Percentiles rank a stretch among this genome's conserved stretches.
Conservation (phyloP, 495 filamentous ascomycete species). For the Aspergillus wentii region DNA sequence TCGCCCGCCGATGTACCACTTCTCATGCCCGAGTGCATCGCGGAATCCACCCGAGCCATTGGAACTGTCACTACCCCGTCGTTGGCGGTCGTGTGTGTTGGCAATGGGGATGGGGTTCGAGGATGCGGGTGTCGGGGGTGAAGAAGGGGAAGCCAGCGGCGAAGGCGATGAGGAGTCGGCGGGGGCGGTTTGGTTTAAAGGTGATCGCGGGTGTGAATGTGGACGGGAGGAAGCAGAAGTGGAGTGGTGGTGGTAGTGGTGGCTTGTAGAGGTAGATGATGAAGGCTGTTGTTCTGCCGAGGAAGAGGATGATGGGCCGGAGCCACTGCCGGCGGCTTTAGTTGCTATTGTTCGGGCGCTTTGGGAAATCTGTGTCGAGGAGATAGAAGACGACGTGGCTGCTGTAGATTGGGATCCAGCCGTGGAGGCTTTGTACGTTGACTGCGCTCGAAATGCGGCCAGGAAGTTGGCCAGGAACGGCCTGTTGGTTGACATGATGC, state of each 20-base stretch:
- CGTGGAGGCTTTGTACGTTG: constrained; percentile 41
- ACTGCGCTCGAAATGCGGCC: constrained; percentile 70
- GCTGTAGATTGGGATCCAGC: constrained; percentile 20
- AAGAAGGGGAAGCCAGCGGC: constrained; percentile 13
- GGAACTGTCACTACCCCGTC: constrained; percentile 69
- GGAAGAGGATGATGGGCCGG: constrained; percentile 9
- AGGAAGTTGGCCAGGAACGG: constrained; percentile 85
- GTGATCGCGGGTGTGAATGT: constrained; percentile 20
- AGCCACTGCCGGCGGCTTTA: constrained; percentile 22
- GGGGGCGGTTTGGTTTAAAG: constrained; percentile 14
- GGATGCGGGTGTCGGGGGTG: constrained; percentile 16
- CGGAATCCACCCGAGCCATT: constrained; percentile 72
- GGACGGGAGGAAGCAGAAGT: constrained; percentile 12
- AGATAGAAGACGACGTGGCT: constrained; percentile 19
- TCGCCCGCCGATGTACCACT: constrained; percentile 84
- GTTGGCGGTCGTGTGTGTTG: constrained; percentile 34
- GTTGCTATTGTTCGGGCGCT: constrained; percentile 40
- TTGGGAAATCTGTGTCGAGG: constrained; percentile 32
- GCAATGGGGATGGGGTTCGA: constrained; percentile 34
- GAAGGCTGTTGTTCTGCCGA: not conserved
- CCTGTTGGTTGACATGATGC: constrained; percentile 59
- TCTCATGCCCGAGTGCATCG: constrained; percentile 70
- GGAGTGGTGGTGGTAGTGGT: constrained; percentile 7
- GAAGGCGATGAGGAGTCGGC: constrained; percentile 14
- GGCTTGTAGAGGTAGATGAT: not conserved